phyloP scores from a whole-genome alignment of 345 rosid genomes.

The Gossypium arboreum region DNA sequence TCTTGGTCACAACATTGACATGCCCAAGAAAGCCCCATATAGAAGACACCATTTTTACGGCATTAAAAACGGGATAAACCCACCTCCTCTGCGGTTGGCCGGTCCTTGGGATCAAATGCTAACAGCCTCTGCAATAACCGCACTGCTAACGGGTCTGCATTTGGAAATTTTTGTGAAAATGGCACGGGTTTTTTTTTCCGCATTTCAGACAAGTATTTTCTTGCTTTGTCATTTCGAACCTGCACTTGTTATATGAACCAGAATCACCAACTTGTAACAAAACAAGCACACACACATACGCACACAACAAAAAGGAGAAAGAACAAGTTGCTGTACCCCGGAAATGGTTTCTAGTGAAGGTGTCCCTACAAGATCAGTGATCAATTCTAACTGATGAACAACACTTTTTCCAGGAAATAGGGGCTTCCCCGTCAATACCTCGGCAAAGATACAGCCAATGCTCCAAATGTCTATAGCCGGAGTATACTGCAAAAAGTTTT shows the following conservation, averaged over 20 bases:
- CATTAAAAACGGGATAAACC: conserved; percentile 20
- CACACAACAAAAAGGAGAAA: conserved; percentile 11
- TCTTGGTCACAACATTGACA: not conserved
- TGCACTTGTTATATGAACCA: conserved; percentile 24
- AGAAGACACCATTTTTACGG: not conserved
- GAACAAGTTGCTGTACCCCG: conserved; percentile 47
- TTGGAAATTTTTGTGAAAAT: conserved; percentile 81
- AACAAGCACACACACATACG: not conserved
- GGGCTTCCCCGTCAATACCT: conserved; percentile 93
- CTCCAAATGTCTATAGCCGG: conserved; percentile 99
- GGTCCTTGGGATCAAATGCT: conserved; percentile 97
- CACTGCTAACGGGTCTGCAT: conserved; percentile 72
- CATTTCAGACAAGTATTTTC: conserved; percentile 85
- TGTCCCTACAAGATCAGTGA: conserved; percentile 93
- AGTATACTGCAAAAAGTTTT: conserved; percentile 66
- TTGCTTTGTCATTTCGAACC: conserved; percentile 96
- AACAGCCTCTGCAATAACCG: conserved; percentile 71
- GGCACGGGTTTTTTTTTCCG: conserved; percentile 65
- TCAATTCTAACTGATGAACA: conserved; percentile 91
- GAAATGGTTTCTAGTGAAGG: conserved; percentile 79
- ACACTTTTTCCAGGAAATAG: conserved; percentile 98
- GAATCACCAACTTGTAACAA: not conserved
- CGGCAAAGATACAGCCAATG: conserved; percentile 97
- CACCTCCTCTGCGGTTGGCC: conserved; percentile 95
- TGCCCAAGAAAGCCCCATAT: not conserved